These are phyloP conservation scores for Blepharisma japonicum DNA, from an alignment of 73 alveolate species.

Conservation along the genomic window DNA sequence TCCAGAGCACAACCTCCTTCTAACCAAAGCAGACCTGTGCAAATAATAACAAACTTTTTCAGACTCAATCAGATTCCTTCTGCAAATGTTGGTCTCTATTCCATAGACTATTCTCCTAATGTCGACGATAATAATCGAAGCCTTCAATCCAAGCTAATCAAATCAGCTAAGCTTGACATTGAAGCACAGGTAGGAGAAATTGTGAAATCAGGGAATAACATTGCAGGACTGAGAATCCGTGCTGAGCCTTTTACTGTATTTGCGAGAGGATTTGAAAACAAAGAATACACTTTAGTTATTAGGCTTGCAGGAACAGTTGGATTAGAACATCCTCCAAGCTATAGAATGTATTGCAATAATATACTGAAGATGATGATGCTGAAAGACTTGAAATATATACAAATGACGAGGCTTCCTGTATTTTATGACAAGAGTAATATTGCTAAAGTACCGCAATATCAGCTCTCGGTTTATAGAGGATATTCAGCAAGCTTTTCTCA, in stretches of 20 bases:
- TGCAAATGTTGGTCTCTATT: background rate
- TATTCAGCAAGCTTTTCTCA: constrained; percentile 19
- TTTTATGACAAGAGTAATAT: background rate
- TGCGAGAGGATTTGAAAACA: background rate
- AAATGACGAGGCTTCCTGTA: background rate
- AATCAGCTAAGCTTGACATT: background rate
- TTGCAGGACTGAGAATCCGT: background rate
- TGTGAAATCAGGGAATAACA: background rate
- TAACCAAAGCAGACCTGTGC: background rate
- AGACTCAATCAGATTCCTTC: background rate
- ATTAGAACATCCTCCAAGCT: background rate
- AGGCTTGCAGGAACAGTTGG: constrained; percentile 6
- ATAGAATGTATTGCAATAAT: constrained; percentile 1
- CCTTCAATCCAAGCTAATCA: background rate
- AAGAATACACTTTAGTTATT: background rate
- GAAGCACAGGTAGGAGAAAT: background rate
- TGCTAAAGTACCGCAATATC: background rate
- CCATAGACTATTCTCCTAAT: background rate
- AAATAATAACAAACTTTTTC: background rate
- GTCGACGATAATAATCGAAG: background rate
- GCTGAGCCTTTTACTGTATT: background rate
- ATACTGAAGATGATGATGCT: background rate
- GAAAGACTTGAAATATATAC: background rate
- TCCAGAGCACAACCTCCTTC: background rate
- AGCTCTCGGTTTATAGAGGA: background rate